Evolutionary conservation across 2,329 filamentous ascomycete species (phyloP), one percentile per base, ranked within the genome.

Genomic region (Pseudomassariella vexata): DNA sequence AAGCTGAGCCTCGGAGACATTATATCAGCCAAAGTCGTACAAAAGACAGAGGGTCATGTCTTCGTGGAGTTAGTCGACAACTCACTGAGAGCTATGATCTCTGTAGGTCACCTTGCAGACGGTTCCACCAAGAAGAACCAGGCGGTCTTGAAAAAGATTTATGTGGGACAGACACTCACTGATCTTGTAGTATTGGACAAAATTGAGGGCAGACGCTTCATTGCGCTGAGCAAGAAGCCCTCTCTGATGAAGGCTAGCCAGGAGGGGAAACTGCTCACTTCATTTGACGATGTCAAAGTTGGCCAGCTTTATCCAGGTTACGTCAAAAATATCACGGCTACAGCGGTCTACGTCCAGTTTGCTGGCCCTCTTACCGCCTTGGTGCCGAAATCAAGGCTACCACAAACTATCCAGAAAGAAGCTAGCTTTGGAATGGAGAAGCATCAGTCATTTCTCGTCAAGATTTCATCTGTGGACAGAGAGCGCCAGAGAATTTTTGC

Each of bases 111-210:
- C 38, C 71, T 96, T 18, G 82, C 84, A 2, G 92, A 98, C 60
- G 87, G 87, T 31, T 88, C 87, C 2, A 62, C 70, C 17, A 79
- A 83, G 43, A 79, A 83, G 44, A 85, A 82, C 42, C 70, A 76
- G 39, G 81, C 82, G 14, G 76, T 83, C 1, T 65, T 92, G 49
- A 88, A 87, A 56, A 85, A 84, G 44, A 81, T 96, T 32, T 73
- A 82, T 32, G 82, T 94, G 29, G 90, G 89, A 3, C 87, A 95
- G 60, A 84, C 76, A 17, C 63, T 98, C 27, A 75, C 79, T 12
- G 81, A 92, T 32, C 66, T 98, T n/a, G 66, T 94, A 22, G 77
- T 96, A 10, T 63, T 98, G n/a, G 79, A 87, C 47, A 95, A 95
- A 57, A 75, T 88, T 39, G 79, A 87, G 41, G 74, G 79, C 38